Evolutionary conservation across 805 yeast species (phyloP), one percentile per base, ranked within the genome.

Genomic region (Wickerhamiella occidentalis): DNA sequence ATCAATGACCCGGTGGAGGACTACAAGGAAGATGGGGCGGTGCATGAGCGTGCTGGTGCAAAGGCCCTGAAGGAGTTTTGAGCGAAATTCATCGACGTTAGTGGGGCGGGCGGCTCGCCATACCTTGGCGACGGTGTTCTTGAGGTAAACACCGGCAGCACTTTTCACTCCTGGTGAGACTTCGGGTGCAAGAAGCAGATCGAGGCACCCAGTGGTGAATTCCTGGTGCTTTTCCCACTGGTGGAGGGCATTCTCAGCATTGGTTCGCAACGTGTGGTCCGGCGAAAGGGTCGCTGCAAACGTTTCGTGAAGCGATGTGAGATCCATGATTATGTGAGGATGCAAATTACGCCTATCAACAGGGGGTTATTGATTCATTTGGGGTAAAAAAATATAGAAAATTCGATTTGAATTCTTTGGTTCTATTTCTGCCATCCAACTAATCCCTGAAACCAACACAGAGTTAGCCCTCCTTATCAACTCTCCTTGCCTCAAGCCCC

Each of bases 111-210:
- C 54, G 6, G 59, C 51, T 17, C 59, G 54, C 96, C 96, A 88
- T 47, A 75, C 71, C 33, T 76, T 71, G 13, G 71, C 68, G 19
- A 86, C 72, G 50, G 79, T 72, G 64, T 90, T 88, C 63, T 90
- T 90, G 64, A 86, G 77, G 64, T 78, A 85, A 3, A 90, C 79
- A 0, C 92, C 87, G 1, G 94, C 82, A 11, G 94, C 84, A 45
- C 77, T 68, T 56, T 79, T 75, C 45, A 82, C 71, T 21, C 71
- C 75, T 1, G 66, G 64, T 5, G 77, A 68, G 13, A 74, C 78
- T 15, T 73, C 76, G 6, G 66, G 65, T 18, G 77, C 74, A 15
- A 74, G 62, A 17, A 86, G 71, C 47, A 87, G 80, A 60, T 85
- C 90, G 43, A 90, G 68, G 63, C 48, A 45, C 18, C 48, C 48